Evolutionary conservation across 352 stramenopile genomes (phyloP).

Genomic region (Phytophthora megakarya): DNA sequence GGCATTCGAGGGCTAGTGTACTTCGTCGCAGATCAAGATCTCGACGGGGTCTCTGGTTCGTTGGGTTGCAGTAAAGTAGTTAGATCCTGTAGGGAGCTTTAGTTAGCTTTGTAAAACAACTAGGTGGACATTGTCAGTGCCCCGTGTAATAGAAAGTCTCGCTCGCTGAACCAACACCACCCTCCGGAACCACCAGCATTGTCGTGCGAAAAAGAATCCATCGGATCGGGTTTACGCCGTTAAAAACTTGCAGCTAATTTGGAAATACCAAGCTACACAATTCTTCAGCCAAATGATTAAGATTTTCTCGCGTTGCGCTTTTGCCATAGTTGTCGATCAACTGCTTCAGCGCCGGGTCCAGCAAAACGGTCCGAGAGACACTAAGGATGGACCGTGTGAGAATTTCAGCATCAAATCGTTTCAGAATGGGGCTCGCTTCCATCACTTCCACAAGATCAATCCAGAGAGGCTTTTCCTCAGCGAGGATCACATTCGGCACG

Average conservation of each 20-base stretch:
- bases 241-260: slow-evolving; percentile 9
- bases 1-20: not conserved
- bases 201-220: too few species aligned
- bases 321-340: slow-evolving; percentile 28
- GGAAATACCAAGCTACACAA: slow-evolving; percentile 23
- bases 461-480: slow-evolving; percentile 31
- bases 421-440: slow-evolving; percentile 27
- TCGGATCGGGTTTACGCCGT: not conserved
- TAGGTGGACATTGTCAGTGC: too few species aligned
- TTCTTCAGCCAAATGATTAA: slow-evolving; percentile 25
- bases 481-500: slow-evolving; percentile 40
- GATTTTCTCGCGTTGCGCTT: slow-evolving; percentile 29
- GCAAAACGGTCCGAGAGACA: slow-evolving; percentile 9
- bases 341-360: slow-evolving; percentile 12
- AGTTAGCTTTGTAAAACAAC: not conserved
- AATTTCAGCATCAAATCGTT: slow-evolving; percentile 36
- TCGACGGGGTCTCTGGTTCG: not conserved
- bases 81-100: not conserved
- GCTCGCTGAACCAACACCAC: too few species aligned
- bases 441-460: slow-evolving; percentile 40
- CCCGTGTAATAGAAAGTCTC: too few species aligned
- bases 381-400: slow-evolving; percentile 33
- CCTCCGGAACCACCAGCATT: too few species aligned
- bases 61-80: not conserved
- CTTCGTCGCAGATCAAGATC: not conserved